Base-by-base conservation (phyloP, 2,329 filamentous ascomycete species). In the Neopestalotiopsis sp. region DNA sequence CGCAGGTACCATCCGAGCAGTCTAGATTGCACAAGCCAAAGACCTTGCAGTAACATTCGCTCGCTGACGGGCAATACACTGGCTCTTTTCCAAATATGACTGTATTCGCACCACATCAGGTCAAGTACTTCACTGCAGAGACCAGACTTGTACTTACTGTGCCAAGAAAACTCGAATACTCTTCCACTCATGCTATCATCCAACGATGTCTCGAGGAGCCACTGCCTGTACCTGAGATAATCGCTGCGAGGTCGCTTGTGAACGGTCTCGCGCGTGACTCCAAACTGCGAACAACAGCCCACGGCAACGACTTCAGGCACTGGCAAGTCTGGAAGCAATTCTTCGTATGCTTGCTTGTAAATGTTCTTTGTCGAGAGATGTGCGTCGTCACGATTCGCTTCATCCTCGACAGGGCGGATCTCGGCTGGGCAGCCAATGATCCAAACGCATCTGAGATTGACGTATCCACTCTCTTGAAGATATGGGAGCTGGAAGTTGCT, bases 231-330 rank as follows among this genome's bases (percentile, higher is more conserved):
- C 53, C 82, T 83, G 17, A 87, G 74, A 71, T 91, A 92, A 69
- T 88, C 87, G 10, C 81, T 81, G 59, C 78, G 77, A 3, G 87
- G 82, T 42, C 88, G 81, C 61, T 79, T 76, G 7, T 75, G 81
- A 38, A 91, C 82, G 61, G 84, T 84, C 6, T 87, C 83, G 7
- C 83, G 80, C 3, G 87, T 87, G 6, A 91, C 86, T 0, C 87
- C 90, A 70, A 92, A 92, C 76, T 92, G 90, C 20, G 89, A 88
- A 77, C 89, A 91, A 75, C 89, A 91, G n/a, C 88, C 83, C 4
- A 86, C 85, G 2, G 84, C 88, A 9, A 91, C 82, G 12, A 83
- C 74, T 0, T 80, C 76, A 0, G 88, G 87, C 4, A 88, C 80
- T n/a, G 77, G 74, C 4, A 81, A 70, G 13, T 75, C 78, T 2